phyloP scores from a whole-genome alignment of 2,329 filamentous ascomycete genomes.

The Apiospora hydei region DNA sequence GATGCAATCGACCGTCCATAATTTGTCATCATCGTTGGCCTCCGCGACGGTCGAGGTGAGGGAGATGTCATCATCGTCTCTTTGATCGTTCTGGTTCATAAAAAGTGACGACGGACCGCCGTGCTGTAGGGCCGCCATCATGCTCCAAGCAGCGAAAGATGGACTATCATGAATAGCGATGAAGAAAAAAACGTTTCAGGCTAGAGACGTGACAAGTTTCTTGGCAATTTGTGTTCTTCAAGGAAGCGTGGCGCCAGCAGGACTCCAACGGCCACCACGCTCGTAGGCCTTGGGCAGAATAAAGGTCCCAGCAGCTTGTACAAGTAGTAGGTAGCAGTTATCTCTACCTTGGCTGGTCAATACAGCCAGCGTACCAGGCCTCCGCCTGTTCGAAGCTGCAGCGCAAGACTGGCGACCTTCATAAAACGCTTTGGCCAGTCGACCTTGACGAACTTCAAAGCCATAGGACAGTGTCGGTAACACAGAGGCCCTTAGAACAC shows the following conservation, averaged over 20 bases:
- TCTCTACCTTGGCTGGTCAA: neutral
- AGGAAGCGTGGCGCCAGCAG: neutral
- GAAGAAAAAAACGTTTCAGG: neutral
- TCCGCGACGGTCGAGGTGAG: conserved; percentile 57
- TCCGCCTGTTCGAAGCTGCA: conserved; percentile 4
- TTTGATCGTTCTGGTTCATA: conserved; percentile 24
- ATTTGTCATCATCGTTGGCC: conserved; percentile 48
- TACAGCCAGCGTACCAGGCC: neutral
- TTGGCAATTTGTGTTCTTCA: neutral
- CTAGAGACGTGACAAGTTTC: neutral
- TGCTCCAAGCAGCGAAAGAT: neutral
- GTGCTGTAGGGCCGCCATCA: neutral
- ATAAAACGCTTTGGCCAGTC: conserved; percentile 2
- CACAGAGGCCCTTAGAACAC: neutral
- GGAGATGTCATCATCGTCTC: conserved; percentile 56
- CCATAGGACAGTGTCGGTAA: conserved; percentile 12
- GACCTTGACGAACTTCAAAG: neutral
- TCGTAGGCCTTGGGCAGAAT: neutral
- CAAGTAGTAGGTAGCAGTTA: neutral
- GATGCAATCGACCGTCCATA: conserved; percentile 63
- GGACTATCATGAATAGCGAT: neutral
- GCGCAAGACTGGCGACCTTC: neutral
- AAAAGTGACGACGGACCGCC: conserved; percentile 24
- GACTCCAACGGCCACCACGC: neutral
- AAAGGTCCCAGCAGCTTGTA: neutral